Conservation (phyloP, 1,284 basidiomycete genomes). For the Ustilago xerochloae region DNA sequence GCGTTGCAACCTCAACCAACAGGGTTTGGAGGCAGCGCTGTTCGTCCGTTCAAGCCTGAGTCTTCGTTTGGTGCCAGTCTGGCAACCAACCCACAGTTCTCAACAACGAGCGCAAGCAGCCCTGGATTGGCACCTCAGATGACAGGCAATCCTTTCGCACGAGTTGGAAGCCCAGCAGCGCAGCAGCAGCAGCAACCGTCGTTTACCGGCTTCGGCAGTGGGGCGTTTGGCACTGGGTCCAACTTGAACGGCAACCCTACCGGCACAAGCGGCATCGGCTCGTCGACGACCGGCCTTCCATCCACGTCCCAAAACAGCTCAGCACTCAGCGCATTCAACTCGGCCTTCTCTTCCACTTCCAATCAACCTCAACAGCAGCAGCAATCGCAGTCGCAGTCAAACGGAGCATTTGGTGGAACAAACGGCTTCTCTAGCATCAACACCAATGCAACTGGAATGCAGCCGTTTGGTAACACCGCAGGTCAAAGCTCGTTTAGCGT, state of each 20-base stretch:
- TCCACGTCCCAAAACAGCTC: constrained; percentile 8
- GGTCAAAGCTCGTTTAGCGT: neutral
- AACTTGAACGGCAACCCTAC: constrained; percentile 3
- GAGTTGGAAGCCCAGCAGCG: constrained; percentile 14
- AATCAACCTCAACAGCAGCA: constrained; percentile 3
- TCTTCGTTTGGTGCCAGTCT: constrained; percentile 53
- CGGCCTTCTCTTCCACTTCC: constrained; percentile 9
- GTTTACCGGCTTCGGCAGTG: constrained; percentile 11
- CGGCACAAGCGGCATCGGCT: neutral
- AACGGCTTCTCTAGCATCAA: neutral
- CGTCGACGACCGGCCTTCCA: constrained; percentile 6
- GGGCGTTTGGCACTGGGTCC: neutral
- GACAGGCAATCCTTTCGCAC: constrained; percentile 56
- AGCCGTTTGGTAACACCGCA: neutral
- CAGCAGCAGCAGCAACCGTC: constrained; percentile 12
- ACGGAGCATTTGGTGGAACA: neutral
- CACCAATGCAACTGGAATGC: neutral
- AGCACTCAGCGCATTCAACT: constrained; percentile 27
- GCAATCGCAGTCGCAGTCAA: constrained; percentile 18
- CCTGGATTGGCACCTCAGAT: constrained; percentile 30
- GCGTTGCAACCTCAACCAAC: constrained; percentile 54
- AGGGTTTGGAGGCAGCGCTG: constrained; percentile 49
- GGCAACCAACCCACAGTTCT: constrained; percentile 26
- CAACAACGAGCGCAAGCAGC: neutral
- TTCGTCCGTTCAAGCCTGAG: constrained; percentile 56